These are phyloP conservation scores for Kluyveromyces marxianus DNA, from an alignment of 1,139 yeast species.

Conservation along the genomic window DNA sequence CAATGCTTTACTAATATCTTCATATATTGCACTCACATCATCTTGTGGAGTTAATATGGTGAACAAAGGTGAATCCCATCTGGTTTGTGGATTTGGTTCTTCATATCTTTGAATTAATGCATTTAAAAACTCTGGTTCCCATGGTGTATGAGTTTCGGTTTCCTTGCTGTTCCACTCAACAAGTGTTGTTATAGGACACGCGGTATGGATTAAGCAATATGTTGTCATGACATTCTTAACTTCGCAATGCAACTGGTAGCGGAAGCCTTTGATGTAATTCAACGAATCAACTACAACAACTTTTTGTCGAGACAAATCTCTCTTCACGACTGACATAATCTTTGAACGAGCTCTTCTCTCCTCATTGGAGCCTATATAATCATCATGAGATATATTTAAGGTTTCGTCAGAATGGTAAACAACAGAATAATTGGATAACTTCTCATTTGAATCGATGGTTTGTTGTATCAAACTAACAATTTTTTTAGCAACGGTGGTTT, in stretches of 20 bases:
- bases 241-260: constrained; percentile 91
- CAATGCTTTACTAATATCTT: constrained; percentile 66
- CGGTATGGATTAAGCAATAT: constrained; percentile 73
- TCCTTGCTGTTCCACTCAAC: constrained; percentile 48
- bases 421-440: constrained; percentile 43
- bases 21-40: constrained; percentile 43
- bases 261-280: constrained; percentile 88
- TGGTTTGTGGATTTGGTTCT: constrained; percentile 77
- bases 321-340: constrained; percentile 82
- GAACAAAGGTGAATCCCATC: constrained; percentile 95
- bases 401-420: constrained; percentile 70
- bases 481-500: constrained; percentile 62
- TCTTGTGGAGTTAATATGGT: constrained; percentile 55
- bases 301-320: constrained; percentile 60
- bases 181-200: constrained; percentile 58
- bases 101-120: constrained; percentile 82
- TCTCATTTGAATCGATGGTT: constrained; percentile 47
- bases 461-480: constrained; percentile 42
- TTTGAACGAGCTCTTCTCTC: constrained; percentile 81
- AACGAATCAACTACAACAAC: constrained; percentile 80
- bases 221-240: constrained; percentile 80
- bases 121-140: constrained; percentile 63
- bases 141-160: constrained; percentile 32
- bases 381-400: constrained; percentile 61
- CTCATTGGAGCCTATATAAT: constrained; percentile 57